A percentile compares a stretch with the other conserved stretches of the same genome.
Conservation (phyloP, 768 basidiomycete genomes). For the Hypholoma sublateritium region DNA sequence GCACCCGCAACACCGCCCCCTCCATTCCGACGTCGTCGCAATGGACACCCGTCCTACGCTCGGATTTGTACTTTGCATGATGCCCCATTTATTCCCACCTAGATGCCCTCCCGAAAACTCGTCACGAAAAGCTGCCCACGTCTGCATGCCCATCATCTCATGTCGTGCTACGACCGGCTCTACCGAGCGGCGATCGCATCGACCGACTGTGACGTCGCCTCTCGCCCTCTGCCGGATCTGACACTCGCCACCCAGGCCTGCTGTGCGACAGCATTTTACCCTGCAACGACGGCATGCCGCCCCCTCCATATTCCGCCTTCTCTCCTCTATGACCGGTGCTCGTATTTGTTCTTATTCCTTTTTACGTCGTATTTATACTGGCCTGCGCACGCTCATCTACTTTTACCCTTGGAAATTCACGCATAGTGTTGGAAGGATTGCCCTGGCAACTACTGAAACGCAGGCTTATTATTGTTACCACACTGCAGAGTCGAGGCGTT, state of each 20-base stretch:
- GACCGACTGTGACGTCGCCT: background rate
- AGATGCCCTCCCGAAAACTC: constrained; percentile 16
- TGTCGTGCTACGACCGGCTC: background rate
- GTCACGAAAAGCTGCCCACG: constrained; percentile 10
- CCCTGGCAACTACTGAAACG: constrained; percentile 10
- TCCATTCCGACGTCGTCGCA: constrained; percentile 11
- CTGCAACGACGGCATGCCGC: background rate
- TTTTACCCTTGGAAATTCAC: constrained; percentile 8
- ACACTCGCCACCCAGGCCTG: background rate
- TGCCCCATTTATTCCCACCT: constrained; percentile 17
- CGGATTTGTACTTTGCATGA: constrained; percentile 1
- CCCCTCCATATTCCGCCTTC: background rate
- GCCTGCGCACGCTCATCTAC: background rate
- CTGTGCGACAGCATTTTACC: too few relatives aligned
- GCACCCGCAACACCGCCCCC: background rate
- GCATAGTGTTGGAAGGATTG: constrained; percentile 8
- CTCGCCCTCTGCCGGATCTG: background rate
- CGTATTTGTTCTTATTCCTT: constrained; percentile 7
- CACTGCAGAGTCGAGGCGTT: background rate
- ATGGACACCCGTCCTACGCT: constrained; percentile 1
- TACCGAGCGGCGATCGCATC: background rate
- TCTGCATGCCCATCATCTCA: background rate
- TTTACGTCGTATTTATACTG: constrained; percentile 14
- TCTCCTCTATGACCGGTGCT: constrained; percentile 5
- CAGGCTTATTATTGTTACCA: background rate